These are phyloP conservation scores for Fusarium sp. DNA, from an alignment of 2,329 filamentous ascomycete genomes.

Conservation along the genomic window DNA sequence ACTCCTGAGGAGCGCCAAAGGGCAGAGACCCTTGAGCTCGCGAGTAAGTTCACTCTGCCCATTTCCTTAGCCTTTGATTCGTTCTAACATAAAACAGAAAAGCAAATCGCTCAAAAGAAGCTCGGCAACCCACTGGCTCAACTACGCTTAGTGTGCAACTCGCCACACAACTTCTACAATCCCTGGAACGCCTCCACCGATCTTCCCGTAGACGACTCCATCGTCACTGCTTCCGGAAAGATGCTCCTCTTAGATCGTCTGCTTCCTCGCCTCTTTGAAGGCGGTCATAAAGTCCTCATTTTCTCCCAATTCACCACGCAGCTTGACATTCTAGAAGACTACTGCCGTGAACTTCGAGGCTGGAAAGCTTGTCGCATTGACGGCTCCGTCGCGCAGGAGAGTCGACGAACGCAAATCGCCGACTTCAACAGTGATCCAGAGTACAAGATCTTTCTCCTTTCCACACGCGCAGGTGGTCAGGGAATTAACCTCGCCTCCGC, in stretches of 20 bases:
- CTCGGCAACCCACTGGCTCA: slow-evolving; percentile 94
- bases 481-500: slow-evolving; percentile 94
- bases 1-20: slow-evolving; percentile 72
- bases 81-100: slow-evolving; percentile 63
- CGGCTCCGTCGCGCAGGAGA: slow-evolving; percentile 81
- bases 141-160: slow-evolving; percentile 90
- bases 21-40: slow-evolving; percentile 77
- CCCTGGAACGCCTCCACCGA: slow-evolving; percentile 77
- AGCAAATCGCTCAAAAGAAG: slow-evolving; percentile 90
- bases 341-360: slow-evolving; percentile 77
- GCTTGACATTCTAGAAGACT: slow-evolving; percentile 89
- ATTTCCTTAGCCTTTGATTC: neutral
- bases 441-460: slow-evolving; percentile 85
- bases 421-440: slow-evolving; percentile 76
- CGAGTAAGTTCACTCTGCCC: slow-evolving; percentile 67
- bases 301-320: slow-evolving; percentile 98
- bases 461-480: slow-evolving; percentile 91
- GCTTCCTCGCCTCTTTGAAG: slow-evolving; percentile 77
- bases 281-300: slow-evolving; percentile 90
- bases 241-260: slow-evolving; percentile 94
- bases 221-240: slow-evolving; percentile 91
- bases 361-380: slow-evolving; percentile 94
- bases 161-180: slow-evolving; percentile 96
- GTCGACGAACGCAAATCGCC: slow-evolving; percentile 77
- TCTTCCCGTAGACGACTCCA: slow-evolving; percentile 76